These are phyloP conservation scores for Aspergillus sojae DNA, from an alignment of 2,329 filamentous ascomycete species.

Conservation along the genomic window DNA sequence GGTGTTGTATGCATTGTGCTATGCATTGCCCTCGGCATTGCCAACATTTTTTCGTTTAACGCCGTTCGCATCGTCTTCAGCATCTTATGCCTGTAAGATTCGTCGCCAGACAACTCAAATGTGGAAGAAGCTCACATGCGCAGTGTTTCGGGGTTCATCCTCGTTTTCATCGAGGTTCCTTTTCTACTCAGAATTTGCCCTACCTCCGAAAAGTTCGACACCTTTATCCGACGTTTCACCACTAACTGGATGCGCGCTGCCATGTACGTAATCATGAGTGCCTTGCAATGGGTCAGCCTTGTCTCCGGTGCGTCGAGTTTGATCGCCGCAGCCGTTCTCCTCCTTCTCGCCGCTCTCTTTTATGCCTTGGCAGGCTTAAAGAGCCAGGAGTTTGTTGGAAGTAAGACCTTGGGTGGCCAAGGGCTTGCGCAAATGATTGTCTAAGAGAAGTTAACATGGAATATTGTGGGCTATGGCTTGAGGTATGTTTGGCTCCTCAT, in stretches of 20 bases:
- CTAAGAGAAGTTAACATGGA: constrained; percentile 40
- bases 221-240: constrained; percentile 84
- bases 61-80: constrained; percentile 62
- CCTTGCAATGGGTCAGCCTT: constrained; percentile 83
- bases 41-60: constrained; percentile 67
- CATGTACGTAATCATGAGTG: constrained; percentile 79
- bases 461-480: background rate
- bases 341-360: constrained; percentile 75
- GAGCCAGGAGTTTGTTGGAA: constrained; percentile 56
- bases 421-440: constrained; percentile 99
- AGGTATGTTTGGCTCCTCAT: background rate
- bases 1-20: constrained; percentile 65
- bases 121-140: constrained; percentile 48
- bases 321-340: constrained; percentile 82
- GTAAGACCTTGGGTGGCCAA: constrained; percentile 93
- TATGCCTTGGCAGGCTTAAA: constrained; percentile 60
- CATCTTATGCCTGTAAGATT: constrained; percentile 58
- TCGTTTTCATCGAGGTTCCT: constrained; percentile 87
- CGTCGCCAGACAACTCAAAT: background rate
- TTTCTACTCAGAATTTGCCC: constrained; percentile 97
- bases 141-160: constrained; percentile 71
- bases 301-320: constrained; percentile 67
- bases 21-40: constrained; percentile 68
- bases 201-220: constrained; percentile 86
- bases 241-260: constrained; percentile 96